Conservation (phyloP, 2,329 filamentous ascomycete species). For the Calonectria honghensis region DNA sequence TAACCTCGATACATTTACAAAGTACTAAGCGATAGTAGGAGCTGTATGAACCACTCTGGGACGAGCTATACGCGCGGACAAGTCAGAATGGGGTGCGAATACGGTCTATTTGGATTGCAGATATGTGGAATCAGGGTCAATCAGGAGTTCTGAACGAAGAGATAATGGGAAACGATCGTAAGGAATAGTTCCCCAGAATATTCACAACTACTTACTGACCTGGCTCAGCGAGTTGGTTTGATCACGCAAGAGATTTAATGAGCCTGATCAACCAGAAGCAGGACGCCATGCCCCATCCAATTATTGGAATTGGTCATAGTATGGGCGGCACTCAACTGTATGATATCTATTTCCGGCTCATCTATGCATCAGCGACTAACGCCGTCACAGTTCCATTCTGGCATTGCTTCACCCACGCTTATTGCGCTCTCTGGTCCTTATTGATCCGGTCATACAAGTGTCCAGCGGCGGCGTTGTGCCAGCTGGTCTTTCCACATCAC, state of each 20-base stretch:
- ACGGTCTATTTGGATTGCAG: slow-evolving; percentile 26
- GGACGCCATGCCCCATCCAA: slow-evolving; percentile 3
- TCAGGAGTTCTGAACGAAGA: slow-evolving; percentile 5
- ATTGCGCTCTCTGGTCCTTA: too few relatives aligned
- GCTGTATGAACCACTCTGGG: slow-evolving; percentile 32
- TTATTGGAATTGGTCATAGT: slow-evolving; percentile 22
- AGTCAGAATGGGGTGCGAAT: not conserved
- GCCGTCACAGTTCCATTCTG: too few relatives aligned
- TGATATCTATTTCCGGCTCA: too few relatives aligned
- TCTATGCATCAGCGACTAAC: too few relatives aligned
- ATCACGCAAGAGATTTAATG: slow-evolving; percentile 34
- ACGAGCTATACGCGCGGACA: not conserved
- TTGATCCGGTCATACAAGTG: too few relatives aligned
- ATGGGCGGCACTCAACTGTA: too few relatives aligned
- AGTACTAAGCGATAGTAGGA: slow-evolving; percentile 4
- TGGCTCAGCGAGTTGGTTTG: slow-evolving; percentile 12
- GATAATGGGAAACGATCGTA: slow-evolving; percentile 28
- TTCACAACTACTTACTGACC: not conserved
- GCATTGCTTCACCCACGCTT: too few relatives aligned
- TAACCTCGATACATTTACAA: not conserved
- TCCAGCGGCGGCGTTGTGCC: too few relatives aligned
- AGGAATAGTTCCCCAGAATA: not conserved
- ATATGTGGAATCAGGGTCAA: slow-evolving; percentile 26
- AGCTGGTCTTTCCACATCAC: too few relatives aligned
- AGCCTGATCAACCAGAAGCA: slow-evolving; percentile 37